Evolutionary conservation across 768 basidiomycete species (phyloP).

Genomic region (Myochromella boudieri): DNA sequence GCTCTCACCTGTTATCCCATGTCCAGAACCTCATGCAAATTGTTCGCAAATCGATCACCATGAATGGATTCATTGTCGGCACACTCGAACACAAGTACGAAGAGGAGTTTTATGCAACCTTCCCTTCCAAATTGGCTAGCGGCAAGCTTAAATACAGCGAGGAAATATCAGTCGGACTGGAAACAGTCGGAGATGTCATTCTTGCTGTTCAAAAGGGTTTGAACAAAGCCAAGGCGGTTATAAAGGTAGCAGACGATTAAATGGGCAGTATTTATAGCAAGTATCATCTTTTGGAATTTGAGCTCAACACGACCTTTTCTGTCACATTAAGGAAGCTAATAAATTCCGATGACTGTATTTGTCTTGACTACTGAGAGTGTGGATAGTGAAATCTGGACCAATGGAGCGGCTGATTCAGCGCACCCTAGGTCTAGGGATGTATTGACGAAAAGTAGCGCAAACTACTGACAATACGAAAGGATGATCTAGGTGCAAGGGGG

Average conservation of each 20-base stretch:
- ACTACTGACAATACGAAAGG: no score
- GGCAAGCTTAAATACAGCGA: slow-evolving; percentile 49
- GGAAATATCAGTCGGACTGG: slow-evolving; percentile 44
- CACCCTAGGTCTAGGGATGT: no score
- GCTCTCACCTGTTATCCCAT: background rate
- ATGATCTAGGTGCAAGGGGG: no score
- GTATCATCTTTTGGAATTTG: no score
- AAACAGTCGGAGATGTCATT: slow-evolving; percentile 35
- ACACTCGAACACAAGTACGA: slow-evolving; percentile 31
- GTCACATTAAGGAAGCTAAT: no score
- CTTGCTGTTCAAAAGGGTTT: slow-evolving; percentile 26
- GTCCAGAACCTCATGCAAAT: slow-evolving; percentile 37
- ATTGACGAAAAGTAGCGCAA: no score
- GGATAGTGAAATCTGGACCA: no score
- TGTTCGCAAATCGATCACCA: slow-evolving; percentile 38
- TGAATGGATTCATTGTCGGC: slow-evolving; percentile 36
- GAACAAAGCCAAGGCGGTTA: slow-evolving; percentile 27
- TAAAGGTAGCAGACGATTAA: slow-evolving; percentile 25
- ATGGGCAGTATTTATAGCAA: no score
- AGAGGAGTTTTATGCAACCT: slow-evolving; percentile 37
- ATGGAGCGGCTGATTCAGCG: no score
- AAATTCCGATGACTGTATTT: no score
- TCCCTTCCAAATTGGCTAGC: slow-evolving; percentile 39
- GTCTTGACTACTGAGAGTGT: no score
- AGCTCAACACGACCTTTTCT: no score